A percentile compares a stretch with the other conserved stretches of the same genome.
phyloP scores from a whole-genome alignment of 345 rosid species.

The Moricandia moricandioides region DNA sequence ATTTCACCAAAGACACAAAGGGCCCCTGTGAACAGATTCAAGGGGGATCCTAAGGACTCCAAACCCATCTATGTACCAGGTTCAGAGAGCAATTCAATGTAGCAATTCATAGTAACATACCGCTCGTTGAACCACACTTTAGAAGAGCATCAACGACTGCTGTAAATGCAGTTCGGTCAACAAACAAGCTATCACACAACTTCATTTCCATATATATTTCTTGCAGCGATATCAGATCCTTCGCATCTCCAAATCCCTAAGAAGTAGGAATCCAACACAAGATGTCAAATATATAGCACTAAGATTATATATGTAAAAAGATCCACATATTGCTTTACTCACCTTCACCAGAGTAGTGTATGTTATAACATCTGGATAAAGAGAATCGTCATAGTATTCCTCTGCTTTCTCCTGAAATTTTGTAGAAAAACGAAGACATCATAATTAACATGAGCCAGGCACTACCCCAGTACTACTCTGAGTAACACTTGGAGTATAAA shows the following conservation, averaged over 20 bases:
- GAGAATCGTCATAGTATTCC: constrained; percentile 25
- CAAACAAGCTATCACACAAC: constrained; percentile 41
- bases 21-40: constrained; percentile 46
- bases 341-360: constrained; percentile 68
- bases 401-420: constrained; percentile 51
- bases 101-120: constrained; percentile 37
- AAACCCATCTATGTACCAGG: neutral
- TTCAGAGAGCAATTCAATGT: constrained; percentile 1
- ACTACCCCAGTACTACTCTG: constrained; percentile 32
- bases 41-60: constrained; percentile 1
- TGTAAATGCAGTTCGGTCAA: constrained; percentile 66
- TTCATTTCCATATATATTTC: constrained; percentile 56
- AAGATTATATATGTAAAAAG: neutral
- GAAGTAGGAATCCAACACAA: constrained; percentile 13
- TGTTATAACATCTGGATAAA: constrained; percentile 61
- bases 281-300: constrained; percentile 6
- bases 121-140: constrained; percentile 55
- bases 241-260: constrained; percentile 60
- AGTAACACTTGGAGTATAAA: constrained; percentile 46
- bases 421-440: constrained; percentile 5
- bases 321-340: constrained; percentile 16
- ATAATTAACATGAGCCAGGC: constrained; percentile 18
- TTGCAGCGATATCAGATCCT: constrained; percentile 52
- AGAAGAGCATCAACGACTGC: constrained; percentile 64
- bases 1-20: constrained; percentile 80